Evolutionary conservation across 192 early-diverging fungal species (phyloP), one percentile per base, ranked within the genome.

Genomic region (Entomortierella chlamydospora): DNA sequence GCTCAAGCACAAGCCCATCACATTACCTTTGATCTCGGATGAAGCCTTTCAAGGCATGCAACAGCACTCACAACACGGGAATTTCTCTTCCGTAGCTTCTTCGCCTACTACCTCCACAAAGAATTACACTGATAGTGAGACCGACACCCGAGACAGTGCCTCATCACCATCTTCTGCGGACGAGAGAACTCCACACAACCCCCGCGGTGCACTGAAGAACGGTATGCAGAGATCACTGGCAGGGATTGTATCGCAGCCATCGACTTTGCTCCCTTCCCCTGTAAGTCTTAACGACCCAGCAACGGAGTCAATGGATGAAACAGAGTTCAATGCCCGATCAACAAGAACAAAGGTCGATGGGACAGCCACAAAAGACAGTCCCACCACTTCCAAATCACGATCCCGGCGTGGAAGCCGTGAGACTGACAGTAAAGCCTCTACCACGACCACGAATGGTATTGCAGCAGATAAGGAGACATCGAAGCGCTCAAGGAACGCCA

Each of bases 321-420:
- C 60, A 61, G 68, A 79, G 67, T 79, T 79, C 26, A 65, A 39
- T 26, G 13, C 55, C 76, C 76, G 76, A 63, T 70, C 60, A 45
- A 39, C 68, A 33, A 79, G 64, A 47, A 23, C 59, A 29, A 67
- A 68, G 47, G 26, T 25, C 25, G 64, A 68, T 6, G 72, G 52
- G 57, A 47, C 62, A 23, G 11, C 51, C 34, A 49, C 59, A 60
- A 79, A 66, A 61, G 74, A 70, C 67, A 78, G 61, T 70, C 63
- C 72, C 26, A 54, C 26, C 45, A 53, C 55, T 11, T 23, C 50
- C 9, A 22, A 52, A 18, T 57, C 71, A 73, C 54, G 76, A 37
- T 70, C 76, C 61, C 67, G 76, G 37, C 76, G 76, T 13, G 68
- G 76, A 22, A 79, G 76, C 58, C 26, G 76, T n/a, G 76, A 79